Evolutionary conservation across 768 basidiomycete genomes (phyloP).

Genomic region (Lyophyllum decastes): DNA sequence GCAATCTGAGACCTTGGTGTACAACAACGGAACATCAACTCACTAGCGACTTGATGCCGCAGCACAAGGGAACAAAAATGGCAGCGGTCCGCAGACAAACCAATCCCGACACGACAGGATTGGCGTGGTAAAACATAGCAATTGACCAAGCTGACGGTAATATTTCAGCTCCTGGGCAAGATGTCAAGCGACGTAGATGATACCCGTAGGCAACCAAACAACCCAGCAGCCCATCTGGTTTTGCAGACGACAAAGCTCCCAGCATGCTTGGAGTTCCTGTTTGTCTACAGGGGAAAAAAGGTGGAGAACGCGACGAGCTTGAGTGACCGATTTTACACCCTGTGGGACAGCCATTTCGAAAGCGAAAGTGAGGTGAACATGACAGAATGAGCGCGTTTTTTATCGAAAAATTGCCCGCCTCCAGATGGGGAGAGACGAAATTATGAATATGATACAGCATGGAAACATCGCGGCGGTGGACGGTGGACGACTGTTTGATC

Average conservation of each 20-base stretch:
- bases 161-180: not conserved
- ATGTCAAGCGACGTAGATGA: not conserved
- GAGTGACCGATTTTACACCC: not conserved
- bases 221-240: conserved; percentile 35
- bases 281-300: not conserved
- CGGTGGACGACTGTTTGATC: no score
- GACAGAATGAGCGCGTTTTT: no score
- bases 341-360: not conserved
- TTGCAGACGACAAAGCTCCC: conserved; percentile 31
- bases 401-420: no score
- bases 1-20: not conserved
- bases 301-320: not conserved
- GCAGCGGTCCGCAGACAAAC: conserved; percentile 19
- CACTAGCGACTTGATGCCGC: conserved; percentile 32
- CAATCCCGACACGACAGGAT: conserved; percentile 18
- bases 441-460: no score
- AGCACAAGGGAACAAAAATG: conserved; percentile 28
- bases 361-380: not conserved
- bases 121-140: conserved; percentile 30
- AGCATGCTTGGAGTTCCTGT: conserved; percentile 28
- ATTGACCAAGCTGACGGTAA: conserved; percentile 28
- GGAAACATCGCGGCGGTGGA: no score
- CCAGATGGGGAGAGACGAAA: no score
- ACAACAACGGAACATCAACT: not conserved
- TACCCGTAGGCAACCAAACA: conserved; percentile 29